Evolutionary conservation across 768 basidiomycete genomes (phyloP).

Genomic region (Collybiopsis luxurians): DNA sequence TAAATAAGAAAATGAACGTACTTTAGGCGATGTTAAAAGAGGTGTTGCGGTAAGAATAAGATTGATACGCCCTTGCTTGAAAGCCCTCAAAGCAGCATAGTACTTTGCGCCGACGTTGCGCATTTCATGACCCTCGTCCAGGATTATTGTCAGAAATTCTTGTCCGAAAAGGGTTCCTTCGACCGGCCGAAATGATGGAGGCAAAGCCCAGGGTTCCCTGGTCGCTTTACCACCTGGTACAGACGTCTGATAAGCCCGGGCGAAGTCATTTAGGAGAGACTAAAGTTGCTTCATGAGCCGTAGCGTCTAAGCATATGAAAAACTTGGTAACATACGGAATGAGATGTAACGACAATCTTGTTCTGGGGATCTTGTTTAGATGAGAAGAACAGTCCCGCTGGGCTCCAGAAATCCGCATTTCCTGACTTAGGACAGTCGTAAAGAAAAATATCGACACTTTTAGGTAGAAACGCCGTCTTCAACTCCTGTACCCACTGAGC

Average conservation of each 20-base stretch:
- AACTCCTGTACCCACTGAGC: conserved; percentile 11
- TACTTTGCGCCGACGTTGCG: conserved; percentile 16
- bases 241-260: neutral
- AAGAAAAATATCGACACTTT: conserved; percentile 8
- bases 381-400: neutral
- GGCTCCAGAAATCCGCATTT: conserved; percentile 8
- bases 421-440: neutral
- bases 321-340: conserved; percentile 8
- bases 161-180: conserved; percentile 15
- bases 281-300: too few relatives aligned
- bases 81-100: conserved; percentile 9
- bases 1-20: conserved; percentile 1
- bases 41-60: conserved; percentile 22
- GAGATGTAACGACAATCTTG: conserved; percentile 8
- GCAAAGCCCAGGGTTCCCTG: conserved; percentile 17
- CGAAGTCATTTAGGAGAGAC: conserved; percentile 16
- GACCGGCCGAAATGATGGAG: neutral
- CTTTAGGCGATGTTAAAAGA: conserved; percentile 21
- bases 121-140: conserved; percentile 24
- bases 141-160: conserved; percentile 11
- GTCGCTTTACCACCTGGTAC: neutral
- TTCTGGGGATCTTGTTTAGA: conserved; percentile 6
- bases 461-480: conserved; percentile 4
- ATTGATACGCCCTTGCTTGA: conserved; percentile 8
- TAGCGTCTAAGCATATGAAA: neutral